Conservation (phyloP, 139 green algal genomes). For the Volvox africanus region DNA sequence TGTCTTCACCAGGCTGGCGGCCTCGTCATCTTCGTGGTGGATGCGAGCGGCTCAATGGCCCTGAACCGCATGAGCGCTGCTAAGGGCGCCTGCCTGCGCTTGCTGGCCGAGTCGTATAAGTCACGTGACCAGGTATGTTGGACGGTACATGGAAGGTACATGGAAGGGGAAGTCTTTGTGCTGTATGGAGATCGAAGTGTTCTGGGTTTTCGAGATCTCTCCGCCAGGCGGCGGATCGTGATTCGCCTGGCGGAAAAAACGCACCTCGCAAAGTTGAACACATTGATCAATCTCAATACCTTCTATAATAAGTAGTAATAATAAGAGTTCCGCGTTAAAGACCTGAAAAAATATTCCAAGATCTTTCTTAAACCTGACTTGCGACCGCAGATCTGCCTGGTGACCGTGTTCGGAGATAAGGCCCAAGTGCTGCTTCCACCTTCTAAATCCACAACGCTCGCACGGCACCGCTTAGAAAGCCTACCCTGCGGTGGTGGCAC, state of each 20-base stretch:
- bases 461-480: constrained; percentile 90
- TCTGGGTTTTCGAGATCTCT: too few relatives aligned
- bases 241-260: too few relatives aligned
- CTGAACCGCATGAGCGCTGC: constrained; percentile 98
- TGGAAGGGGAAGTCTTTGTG: too few relatives aligned
- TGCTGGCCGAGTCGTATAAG: constrained; percentile 95
- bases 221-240: too few relatives aligned
- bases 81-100: constrained; percentile 96
- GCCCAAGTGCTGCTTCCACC: constrained; percentile 98
- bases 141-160: neutral
- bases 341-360: too few relatives aligned
- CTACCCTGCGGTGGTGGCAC: constrained; percentile 98
- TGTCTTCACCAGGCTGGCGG: constrained; percentile 39
- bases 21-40: constrained; percentile 86
- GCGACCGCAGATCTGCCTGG: constrained; percentile 86
- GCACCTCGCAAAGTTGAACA: too few relatives aligned
- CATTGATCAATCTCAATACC: too few relatives aligned
- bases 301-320: too few relatives aligned
- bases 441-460: constrained; percentile 98
- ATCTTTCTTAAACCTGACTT: too few relatives aligned
- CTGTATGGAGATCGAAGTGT: too few relatives aligned
- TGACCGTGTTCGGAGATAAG: constrained; percentile 98
- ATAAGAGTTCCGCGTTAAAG: too few relatives aligned
- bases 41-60: constrained; percentile 95
- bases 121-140: constrained; percentile 88